A percentile compares a stretch with the other conserved stretches of the same genome.
Evolutionary conservation across 148 eudicot genomes (phyloP).

Genomic region (Tetragonia tetragonoides): DNA sequence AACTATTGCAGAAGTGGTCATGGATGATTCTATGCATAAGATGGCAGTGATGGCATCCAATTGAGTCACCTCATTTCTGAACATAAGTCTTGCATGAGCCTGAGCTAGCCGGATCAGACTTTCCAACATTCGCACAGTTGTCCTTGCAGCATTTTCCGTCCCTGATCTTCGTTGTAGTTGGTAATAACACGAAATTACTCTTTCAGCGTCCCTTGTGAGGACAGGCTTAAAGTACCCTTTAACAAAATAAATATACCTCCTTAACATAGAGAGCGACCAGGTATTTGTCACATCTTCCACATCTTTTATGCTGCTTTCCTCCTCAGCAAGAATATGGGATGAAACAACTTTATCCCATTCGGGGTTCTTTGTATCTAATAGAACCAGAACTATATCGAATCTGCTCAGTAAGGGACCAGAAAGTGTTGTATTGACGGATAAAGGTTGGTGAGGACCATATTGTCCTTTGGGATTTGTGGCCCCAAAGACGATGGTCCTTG

Average conservation of each 20-base stretch:
- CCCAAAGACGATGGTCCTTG: constrained; percentile 89
- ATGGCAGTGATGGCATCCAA: constrained; percentile 92
- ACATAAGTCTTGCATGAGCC: constrained; percentile 98
- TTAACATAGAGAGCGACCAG: constrained; percentile 85
- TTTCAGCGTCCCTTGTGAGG: constrained; percentile 87
- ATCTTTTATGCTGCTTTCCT: constrained; percentile 36
- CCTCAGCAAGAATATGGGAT: constrained; percentile 86
- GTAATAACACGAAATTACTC: constrained; percentile 79
- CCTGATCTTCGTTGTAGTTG: constrained; percentile 92
- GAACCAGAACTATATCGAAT: constrained; percentile 91
- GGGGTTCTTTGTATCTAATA: constrained; percentile 89
- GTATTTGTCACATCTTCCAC: constrained; percentile 49
- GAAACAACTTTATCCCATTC: constrained; percentile 98
- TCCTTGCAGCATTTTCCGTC: constrained; percentile 83
- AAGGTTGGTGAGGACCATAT: constrained; percentile 81
- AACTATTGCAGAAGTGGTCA: constrained; percentile 94
- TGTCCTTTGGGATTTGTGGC: constrained; percentile 99
- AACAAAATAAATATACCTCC: constrained; percentile 79
- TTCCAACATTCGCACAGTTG: constrained; percentile 93
- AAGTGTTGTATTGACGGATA: constrained; percentile 90
- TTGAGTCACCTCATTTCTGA: constrained; percentile 77
- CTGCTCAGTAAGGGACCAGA: constrained; percentile 97
- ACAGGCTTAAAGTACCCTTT: constrained; percentile 79
- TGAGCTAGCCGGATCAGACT: constrained; percentile 94
- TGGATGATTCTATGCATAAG: constrained; percentile 94